Evolutionary conservation across 2,329 filamentous ascomycete genomes (phyloP).

Genomic region (Fusarium albosuccineum): DNA sequence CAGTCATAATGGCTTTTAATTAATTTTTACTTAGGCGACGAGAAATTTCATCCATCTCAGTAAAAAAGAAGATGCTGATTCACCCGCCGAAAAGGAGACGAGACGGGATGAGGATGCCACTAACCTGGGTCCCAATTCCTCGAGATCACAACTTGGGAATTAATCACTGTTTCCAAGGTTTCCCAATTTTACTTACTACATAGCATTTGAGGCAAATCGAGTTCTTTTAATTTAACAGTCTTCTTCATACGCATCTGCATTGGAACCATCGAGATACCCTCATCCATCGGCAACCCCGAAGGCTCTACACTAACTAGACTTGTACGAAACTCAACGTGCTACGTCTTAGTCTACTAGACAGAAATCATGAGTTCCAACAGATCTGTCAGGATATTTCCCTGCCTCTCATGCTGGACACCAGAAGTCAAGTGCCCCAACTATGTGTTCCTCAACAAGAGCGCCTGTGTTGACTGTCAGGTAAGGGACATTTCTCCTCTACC

Average conservation of each 20-base stretch:
- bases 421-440: constrained; percentile 44
- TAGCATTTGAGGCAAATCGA: not conserved
- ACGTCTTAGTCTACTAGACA: constrained; percentile 1
- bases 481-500: constrained; percentile 1
- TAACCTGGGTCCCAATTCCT: constrained; percentile 3
- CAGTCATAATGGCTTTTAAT: constrained; percentile 10
- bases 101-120: constrained; percentile 1
- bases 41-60: constrained; percentile 8
- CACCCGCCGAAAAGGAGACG: not conserved
- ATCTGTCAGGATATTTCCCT: constrained; percentile 38
- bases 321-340: constrained; percentile 4
- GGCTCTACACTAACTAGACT: not conserved
- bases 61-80: constrained; percentile 1
- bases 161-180: not conserved
- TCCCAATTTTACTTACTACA: not conserved
- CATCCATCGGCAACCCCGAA: not conserved
- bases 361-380: constrained; percentile 35
- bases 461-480: constrained; percentile 44
- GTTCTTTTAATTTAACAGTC: not conserved
- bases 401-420: constrained; percentile 41
- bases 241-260: not conserved
- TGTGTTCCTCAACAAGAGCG: constrained; percentile 43
- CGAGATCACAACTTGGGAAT: not conserved
- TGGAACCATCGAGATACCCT: not conserved
- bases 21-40: constrained; percentile 3